Conservation (phyloP, 208 protist species). For the Trypanosoma brucei region DNA sequence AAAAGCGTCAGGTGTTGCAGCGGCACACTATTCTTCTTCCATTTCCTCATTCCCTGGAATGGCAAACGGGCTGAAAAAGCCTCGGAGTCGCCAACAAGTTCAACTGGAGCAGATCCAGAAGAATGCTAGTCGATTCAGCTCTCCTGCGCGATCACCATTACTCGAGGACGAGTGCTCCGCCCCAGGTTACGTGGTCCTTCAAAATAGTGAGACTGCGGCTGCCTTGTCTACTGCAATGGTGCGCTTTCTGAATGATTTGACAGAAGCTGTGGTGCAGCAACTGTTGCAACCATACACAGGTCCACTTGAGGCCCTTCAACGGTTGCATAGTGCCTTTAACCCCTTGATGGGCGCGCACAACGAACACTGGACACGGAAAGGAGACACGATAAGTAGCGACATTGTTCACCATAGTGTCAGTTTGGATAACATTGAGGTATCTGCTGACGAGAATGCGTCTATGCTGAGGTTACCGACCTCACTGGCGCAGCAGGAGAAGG, state of each 20-base stretch:
- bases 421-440: background rate
- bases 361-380: background rate
- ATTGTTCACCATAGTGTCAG: background rate
- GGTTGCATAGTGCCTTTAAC: background rate
- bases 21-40: background rate
- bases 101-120: background rate
- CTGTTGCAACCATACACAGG: constrained; percentile 8
- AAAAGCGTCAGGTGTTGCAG: background rate
- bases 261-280: constrained; percentile 11
- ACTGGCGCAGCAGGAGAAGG: background rate
- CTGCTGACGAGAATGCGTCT: background rate
- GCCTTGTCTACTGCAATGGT: constrained; percentile 13
- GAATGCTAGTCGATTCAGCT: constrained; percentile 3
- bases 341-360: background rate
- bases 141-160: constrained; percentile 8
- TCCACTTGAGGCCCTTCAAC: constrained; percentile 7
- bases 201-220: constrained; percentile 1
- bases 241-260: constrained; percentile 17
- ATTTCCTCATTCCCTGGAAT: background rate
- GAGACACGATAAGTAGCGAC: background rate
- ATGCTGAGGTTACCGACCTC: background rate
- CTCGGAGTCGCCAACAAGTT: background rate
- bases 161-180: constrained; percentile 5
- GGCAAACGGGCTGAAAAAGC: background rate
- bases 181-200: background rate